Evolutionary conservation across 2,329 filamentous ascomycete species (phyloP), one percentile per base, ranked within the genome.

Genomic region (Trichoderma sp.): DNA sequence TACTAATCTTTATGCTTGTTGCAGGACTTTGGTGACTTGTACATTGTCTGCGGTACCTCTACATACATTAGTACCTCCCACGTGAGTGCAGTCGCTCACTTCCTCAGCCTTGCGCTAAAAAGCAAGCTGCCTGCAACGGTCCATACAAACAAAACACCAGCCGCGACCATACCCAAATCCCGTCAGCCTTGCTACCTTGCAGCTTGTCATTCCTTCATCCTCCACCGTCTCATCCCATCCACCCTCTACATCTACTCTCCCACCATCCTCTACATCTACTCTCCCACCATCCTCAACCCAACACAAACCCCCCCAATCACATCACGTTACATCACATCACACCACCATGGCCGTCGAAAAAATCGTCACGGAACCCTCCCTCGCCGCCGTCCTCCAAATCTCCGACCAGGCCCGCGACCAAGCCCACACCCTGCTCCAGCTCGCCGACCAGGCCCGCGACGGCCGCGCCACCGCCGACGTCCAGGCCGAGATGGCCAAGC

Each of bases 331-430:
- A 42, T 2, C 32, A 35, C 13, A 1, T 10, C 12, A 13, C 17
- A 19, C 0, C 27, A 53, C 13, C 29, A 81, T 82, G 80, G 74
- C 78, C 12, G 74, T 80, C 72, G 78, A 79, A 57, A 76, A 78
- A 42, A 76, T 82, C 52, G 75, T 83, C 67, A 78, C 75, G 25
- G 80, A 83, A 65, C 76, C 79, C 15, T 76, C 85, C 69, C 87
- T 97, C 56, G 83, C 84, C 67, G 84, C 88, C 6, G 90, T 93
- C 57, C 84, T 96, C 58, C 83, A 89, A 71, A 89, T 89, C 67
- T 93, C 92, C n/a, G 84, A 86, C 67, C 86, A 91, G 70, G 89
- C 92, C 17, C 89, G 91, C 72, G 81, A 88, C 59, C 90, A 94
- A 78, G 92, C 91, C 67, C 84, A 91, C 71, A 81, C 82, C 29